Evolutionary conservation across 1,284 basidiomycete species (phyloP), one percentile per base, ranked within the genome.

Genomic region (Anthracocystis panici-leucophaei): DNA sequence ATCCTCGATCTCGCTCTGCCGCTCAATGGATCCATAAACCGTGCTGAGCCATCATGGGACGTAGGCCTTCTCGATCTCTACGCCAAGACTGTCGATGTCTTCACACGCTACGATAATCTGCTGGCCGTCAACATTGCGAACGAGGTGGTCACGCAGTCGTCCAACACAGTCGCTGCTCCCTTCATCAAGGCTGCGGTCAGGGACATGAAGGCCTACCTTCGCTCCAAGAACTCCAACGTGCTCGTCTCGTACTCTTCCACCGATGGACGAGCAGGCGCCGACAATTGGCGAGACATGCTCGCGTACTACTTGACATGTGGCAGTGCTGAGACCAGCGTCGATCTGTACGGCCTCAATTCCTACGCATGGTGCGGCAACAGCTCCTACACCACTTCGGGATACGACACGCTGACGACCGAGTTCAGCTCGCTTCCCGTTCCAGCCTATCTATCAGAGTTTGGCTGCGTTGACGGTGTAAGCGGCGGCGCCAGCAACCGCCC

Each of bases 161-260:
- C 89, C 55, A 89, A 88, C 69, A 92, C 92, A 16, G 87, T 86
- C 48, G 90, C 91, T 18, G 90, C 91, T 11, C 89, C 94, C 0
- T 96, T 90, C 84, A 90, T 97, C 85, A 96, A 96, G 86, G 94
- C 93, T 42, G 94, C 94, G 20, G 93, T 93, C 23, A 90, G 94
- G 42, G 95, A 97, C 84, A 87, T 90, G 79, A 95, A 91, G 85
- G 90, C 94, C 2, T 96, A 94, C 86, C 61, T 81, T 12, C 88
- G 87, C 31, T 92, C 92, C 5, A 86, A 87, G 14, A 59, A 61
- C 38, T 92, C 90, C 2, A 87, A 88, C 41, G 89, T 89, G 5
- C 89, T 97, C 23, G 90, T 95, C 50, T 92, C 92, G 3, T 97
- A 96, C 86, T 90, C 93, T 18, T 91, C 92, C 31, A 93, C 94